Conservation (phyloP, 495 filamentous ascomycete species). For the Neurospora sp. region DNA sequence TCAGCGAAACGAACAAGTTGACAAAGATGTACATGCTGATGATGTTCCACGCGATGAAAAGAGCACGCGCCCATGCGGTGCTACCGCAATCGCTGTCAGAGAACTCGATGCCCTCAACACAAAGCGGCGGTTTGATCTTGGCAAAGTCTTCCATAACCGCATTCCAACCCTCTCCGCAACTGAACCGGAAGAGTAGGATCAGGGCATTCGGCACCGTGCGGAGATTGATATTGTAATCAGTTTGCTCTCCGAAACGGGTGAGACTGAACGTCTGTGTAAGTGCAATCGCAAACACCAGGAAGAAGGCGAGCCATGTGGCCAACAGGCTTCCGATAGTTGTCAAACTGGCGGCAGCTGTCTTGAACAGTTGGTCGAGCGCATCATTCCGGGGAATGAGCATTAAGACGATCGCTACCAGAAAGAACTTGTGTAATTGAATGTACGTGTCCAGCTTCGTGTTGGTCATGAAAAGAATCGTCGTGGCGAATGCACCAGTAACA, state of each 20-base stretch:
- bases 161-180: conserved; percentile 94
- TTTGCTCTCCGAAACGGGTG: conserved; percentile 69
- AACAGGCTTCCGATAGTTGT: conserved; percentile 84
- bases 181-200: conserved; percentile 86
- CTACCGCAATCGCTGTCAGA: conserved; percentile 91
- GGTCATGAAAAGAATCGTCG: conserved; percentile 56
- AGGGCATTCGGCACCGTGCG: conserved; percentile 86
- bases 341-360: conserved; percentile 94
- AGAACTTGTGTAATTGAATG: conserved; percentile 79
- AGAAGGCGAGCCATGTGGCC: conserved; percentile 94
- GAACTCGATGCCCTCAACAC: conserved; percentile 56
- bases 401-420: conserved; percentile 81
- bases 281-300: conserved; percentile 92
- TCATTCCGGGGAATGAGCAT: conserved; percentile 95
- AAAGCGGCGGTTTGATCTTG: conserved; percentile 61
- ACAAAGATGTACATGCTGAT: conserved; percentile 99
- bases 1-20: conserved; percentile 94
- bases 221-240: conserved; percentile 81
- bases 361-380: conserved; percentile 96
- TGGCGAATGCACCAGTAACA: conserved; percentile 76
- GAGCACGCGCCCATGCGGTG: conserved; percentile 66
- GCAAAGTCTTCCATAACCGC: conserved; percentile 94
- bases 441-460: conserved; percentile 48
- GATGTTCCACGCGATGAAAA: conserved; percentile 98
- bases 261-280: conserved; percentile 95